These are phyloP conservation scores for Tillandsia fasciculata DNA, from an alignment of 176 grass and related monocot species.

Conservation along the genomic window DNA sequence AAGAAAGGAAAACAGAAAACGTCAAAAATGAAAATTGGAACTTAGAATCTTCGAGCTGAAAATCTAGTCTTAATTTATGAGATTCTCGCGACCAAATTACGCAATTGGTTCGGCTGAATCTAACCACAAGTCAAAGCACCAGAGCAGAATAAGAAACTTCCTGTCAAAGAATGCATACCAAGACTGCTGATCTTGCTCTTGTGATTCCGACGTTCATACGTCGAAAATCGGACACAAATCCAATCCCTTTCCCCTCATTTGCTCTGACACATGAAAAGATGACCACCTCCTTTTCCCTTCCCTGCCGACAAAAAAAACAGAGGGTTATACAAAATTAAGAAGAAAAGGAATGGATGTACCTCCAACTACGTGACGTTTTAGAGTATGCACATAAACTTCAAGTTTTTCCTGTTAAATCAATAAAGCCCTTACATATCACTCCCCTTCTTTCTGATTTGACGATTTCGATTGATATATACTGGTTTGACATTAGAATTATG, in stretches of 20 bases:
- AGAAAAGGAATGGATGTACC: slow-evolving; percentile 14
- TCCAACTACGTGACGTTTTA: too few species aligned
- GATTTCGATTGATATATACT: too few species aligned
- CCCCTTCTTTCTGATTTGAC: too few species aligned
- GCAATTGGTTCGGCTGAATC: neutral
- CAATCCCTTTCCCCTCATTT: slow-evolving; percentile 73
- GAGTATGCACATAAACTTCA: too few species aligned
- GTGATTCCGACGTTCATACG: slow-evolving; percentile 99
- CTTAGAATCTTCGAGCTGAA: too few species aligned
- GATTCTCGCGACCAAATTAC: neutral
- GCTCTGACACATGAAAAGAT: slow-evolving; percentile 94
- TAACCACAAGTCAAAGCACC: neutral
- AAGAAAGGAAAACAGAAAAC: too few species aligned
- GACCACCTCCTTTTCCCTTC: slow-evolving; percentile 85
- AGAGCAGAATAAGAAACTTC: neutral
- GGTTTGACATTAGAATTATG: too few species aligned
- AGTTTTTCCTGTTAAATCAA: too few species aligned
- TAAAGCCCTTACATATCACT: too few species aligned
- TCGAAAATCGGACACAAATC: slow-evolving; percentile 83
- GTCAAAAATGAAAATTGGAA: too few species aligned
- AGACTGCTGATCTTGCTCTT: slow-evolving; percentile 75
- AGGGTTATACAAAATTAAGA: neutral
- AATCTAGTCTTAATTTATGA: neutral
- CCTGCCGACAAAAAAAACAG: slow-evolving; percentile 20
- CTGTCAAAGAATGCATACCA: slow-evolving; percentile 36